Base-by-base conservation (phyloP, 768 basidiomycete species). In the Pleurotus eryngii region DNA sequence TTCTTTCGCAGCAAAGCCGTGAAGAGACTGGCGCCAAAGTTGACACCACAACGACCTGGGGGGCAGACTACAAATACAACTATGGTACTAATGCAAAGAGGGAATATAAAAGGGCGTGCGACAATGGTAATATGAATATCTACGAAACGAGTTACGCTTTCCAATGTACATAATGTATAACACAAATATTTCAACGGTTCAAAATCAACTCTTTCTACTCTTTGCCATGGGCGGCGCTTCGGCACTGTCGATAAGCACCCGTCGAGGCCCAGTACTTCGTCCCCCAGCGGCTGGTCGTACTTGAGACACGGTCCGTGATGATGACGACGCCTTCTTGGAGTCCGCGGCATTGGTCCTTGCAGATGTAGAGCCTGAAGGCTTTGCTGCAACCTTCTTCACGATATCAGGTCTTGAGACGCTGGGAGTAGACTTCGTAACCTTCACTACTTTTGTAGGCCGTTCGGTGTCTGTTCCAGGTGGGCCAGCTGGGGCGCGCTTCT, bases 231-330 rank as follows among this genome's bases (percentile, higher is more conserved):
- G 69, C 4, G 83, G 83, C 4, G 86, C 87, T 56, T 87, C 85
- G 1, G 78, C 77, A 60, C 86, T 88, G 59, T 83, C 81, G n/a
- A 88, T 72, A 4, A 79, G 84, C 22, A 90, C 87, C 57, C 87
- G 75, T 62, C 87, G 74, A 4, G 88, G 80, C 5, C 86, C 87
- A 26, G 76, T 58, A 69, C 74, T 18, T 56, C 56, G 15, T 37
- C 55, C 17, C 61, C 58, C 11, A 63, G 68, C 62, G 74, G 70
- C n/a, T 72, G 39, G 49, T 77, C 81, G 9, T 63, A 12, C 39
- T 66, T 56, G 7, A 64, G 39, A 46, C 65, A 58, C 15, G 65
- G 59, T 27, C 66, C 42, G 42, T 22, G 15, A 64, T 26, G 49
- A 17, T 2, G 18, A 18, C n/a, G 45, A 17, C 30, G 15, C 20